Evolutionary conservation across 768 basidiomycete species (phyloP), one percentile per base, ranked within the genome.

Genomic region (Suillus lakei): DNA sequence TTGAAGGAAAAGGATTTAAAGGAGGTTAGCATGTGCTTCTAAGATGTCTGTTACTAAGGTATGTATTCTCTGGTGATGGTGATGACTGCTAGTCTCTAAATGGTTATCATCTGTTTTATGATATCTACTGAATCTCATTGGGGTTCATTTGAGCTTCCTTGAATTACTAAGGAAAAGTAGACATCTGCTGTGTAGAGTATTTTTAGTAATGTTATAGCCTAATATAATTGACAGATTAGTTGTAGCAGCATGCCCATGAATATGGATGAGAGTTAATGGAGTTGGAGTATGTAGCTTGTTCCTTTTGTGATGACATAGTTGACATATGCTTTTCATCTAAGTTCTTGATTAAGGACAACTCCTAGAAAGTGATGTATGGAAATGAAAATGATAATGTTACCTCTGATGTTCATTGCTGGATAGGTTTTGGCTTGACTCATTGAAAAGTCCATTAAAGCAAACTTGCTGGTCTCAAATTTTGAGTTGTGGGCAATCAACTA

Each of bases 321-420:
- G 7, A 39, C 41, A 10, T 74, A 70, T 4, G 53, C 56, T 3
- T 55, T 68, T 66, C 69, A 74, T 0, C 32, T 3, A 1, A 73
- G 59, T 36, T 74, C 55, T 18, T 64, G 54, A 62, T 79, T 69
- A 0, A 78, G 36, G 13, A 71, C 43, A 0, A 77, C 67, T 0
- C 78, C 78, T 0, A 79, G 70, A 63, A 74, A 76, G 41, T 74
- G 76, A 26, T 61, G 60, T 5, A 48, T 50, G 0, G 48, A 5
- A 6, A 21, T 43, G n/a, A 44, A n/a, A 30, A 3, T 8, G 15
- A 55, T 60, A 4, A 59, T 9, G 32, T n/a, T n/a, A 13, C 39
- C 34, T 43, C 32, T 26, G 3, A 59, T 59, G 5, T 32, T 21
- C 39, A 61, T 36, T 18, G 38, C 9, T 4, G 60, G 41, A 2